Percentiles rank a stretch among this genome's conserved stretches.
These are phyloP conservation scores for Oryza punctata DNA, from an alignment of 176 grass and related monocot species.

Conservation along the genomic window DNA sequence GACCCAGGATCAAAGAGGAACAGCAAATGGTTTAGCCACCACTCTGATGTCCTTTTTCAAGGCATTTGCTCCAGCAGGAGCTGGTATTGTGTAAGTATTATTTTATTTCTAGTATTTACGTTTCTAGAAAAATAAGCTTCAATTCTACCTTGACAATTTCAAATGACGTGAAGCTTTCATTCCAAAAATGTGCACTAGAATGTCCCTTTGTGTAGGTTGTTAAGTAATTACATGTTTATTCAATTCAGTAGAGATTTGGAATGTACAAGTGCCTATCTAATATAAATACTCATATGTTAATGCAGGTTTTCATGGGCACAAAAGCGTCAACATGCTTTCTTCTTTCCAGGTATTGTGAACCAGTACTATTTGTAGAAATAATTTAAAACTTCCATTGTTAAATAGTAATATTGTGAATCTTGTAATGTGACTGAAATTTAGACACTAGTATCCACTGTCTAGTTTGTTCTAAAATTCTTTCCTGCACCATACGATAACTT, in stretches of 20 bases:
- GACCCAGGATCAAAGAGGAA: not conserved
- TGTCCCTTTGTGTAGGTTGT: too few species aligned
- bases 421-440: too few species aligned
- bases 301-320: constrained; percentile 72
- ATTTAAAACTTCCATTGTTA: not conserved
- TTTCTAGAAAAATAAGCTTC: not conserved
- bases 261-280: not conserved
- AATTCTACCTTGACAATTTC: not conserved
- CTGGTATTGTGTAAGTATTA: too few species aligned
- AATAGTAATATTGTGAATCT: too few species aligned
- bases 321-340: constrained; percentile 52
- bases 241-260: not conserved
- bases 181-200: too few species aligned
- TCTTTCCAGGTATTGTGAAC: constrained; percentile 51
- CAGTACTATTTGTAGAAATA: not conserved
- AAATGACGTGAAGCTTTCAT: too few species aligned
- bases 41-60: too few species aligned
- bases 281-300: not conserved
- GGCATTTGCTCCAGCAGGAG: too few species aligned
- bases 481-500: too few species aligned
- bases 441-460: too few species aligned
- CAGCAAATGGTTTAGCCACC: too few species aligned
- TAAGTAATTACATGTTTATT: not conserved
- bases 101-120: not conserved
- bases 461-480: too few species aligned